Evolutionary conservation across 1,284 basidiomycete species (phyloP).

Genomic region (Pyrrhoderma lamaoense): DNA sequence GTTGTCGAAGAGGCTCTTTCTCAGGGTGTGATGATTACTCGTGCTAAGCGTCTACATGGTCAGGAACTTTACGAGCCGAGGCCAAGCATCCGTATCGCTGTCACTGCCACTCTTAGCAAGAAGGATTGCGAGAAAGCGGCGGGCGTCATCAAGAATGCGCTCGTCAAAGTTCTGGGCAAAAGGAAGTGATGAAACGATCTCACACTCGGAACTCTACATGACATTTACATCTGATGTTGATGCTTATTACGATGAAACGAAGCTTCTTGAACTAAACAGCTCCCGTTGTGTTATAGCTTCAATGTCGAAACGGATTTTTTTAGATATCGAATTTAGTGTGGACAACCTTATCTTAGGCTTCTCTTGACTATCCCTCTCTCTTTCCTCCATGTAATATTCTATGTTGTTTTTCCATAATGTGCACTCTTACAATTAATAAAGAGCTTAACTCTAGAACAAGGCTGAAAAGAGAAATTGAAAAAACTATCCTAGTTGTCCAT

Average conservation of each 20-base stretch:
- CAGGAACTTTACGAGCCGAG: slow-evolving; percentile 80
- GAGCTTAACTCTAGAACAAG: too few species aligned
- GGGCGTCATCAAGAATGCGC: slow-evolving; percentile 63
- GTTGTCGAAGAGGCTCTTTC: slow-evolving; percentile 77
- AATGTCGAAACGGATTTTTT: neutral
- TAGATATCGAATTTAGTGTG: too few species aligned
- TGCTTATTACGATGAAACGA: neutral
- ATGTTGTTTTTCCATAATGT: too few species aligned
- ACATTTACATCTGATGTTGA: neutral
- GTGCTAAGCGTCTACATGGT: slow-evolving; percentile 71
- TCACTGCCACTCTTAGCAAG: slow-evolving; percentile 71
- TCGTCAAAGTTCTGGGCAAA: slow-evolving; percentile 62
- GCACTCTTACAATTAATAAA: too few species aligned
- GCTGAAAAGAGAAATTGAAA: neutral
- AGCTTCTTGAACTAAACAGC: neutral
- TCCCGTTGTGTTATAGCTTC: too few species aligned
- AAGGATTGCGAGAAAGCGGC: slow-evolving; percentile 93
- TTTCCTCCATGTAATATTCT: too few species aligned
- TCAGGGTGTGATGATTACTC: slow-evolving; percentile 77
- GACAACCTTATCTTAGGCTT: too few species aligned
- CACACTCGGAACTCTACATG: neutral
- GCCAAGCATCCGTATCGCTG: slow-evolving; percentile 83
- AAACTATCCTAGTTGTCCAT: neutral
- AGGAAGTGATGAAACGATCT: slow-evolving; percentile 29
- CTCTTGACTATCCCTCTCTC: too few species aligned